A percentile compares a stretch with the other conserved stretches of the same genome.
These are phyloP conservation scores for Zygosaccharomyces sapae DNA, from an alignment of 1,139 yeast genomes.

Conservation along the genomic window DNA sequence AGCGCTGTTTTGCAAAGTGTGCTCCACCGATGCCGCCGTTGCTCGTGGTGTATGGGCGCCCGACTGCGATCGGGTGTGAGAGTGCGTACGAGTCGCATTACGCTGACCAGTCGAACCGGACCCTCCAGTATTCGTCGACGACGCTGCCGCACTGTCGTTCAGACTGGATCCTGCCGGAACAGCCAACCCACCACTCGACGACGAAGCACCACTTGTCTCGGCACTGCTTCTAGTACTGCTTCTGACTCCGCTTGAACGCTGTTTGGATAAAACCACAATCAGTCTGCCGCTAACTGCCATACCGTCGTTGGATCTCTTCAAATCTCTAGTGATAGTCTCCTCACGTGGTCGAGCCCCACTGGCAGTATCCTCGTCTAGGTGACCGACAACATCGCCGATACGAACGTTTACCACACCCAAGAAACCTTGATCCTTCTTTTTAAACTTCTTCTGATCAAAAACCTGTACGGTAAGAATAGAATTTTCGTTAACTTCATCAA, in stretches of 20 bases:
- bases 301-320: conserved; percentile 87
- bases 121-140: conserved; percentile 5
- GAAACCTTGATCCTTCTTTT: conserved; percentile 98
- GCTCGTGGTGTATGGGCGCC: conserved; percentile 20
- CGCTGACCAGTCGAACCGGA: conserved; percentile 18
- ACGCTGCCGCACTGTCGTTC: conserved; percentile 11
- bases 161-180: conserved; percentile 19
- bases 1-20: conserved; percentile 30
- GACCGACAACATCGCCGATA: conserved; percentile 77
- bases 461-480: conserved; percentile 89
- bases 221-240: conserved; percentile 9
- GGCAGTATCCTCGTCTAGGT: conserved; percentile 43
- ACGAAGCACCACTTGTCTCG: conserved; percentile 7
- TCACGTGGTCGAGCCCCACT: conserved; percentile 47
- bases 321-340: conserved; percentile 89
- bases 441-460: conserved; percentile 94
- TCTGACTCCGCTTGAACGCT: conserved; percentile 11
- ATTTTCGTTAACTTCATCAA: conserved; percentile 67
- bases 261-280: conserved; percentile 62
- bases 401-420: conserved; percentile 91
- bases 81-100: conserved; percentile 10
- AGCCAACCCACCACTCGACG: conserved; percentile 17
- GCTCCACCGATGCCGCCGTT: conserved; percentile 29
- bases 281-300: conserved; percentile 88
- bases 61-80: conserved; percentile 9